Evolutionary conservation across 2,329 filamentous ascomycete species (phyloP).

Genomic region (Ophiocordyceps polyrhachis-furcata): DNA sequence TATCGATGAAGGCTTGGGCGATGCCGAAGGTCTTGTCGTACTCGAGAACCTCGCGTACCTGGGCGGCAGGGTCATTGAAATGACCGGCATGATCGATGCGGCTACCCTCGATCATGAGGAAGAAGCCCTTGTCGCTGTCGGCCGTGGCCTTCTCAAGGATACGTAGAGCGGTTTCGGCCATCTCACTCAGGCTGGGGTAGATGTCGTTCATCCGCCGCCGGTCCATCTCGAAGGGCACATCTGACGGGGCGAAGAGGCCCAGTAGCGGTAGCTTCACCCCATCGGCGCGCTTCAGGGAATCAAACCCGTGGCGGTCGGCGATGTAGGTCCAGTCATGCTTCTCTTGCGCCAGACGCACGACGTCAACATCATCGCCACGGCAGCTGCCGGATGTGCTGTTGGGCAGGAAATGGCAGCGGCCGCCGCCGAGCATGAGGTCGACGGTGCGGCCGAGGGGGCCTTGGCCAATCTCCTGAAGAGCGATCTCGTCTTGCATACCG

Average conservation of each 20-base stretch:
- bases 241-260: constrained; percentile 62
- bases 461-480: constrained; percentile 77
- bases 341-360: constrained; percentile 52
- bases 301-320: constrained; percentile 53
- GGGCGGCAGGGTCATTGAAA: constrained; percentile 64
- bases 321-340: constrained; percentile 68
- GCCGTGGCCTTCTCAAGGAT: constrained; percentile 66
- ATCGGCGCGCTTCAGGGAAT: constrained; percentile 48
- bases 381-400: constrained; percentile 71
- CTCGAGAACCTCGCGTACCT: constrained; percentile 83
- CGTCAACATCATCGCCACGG: constrained; percentile 57
- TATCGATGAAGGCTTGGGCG: constrained; percentile 69
- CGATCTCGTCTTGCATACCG: constrained; percentile 74
- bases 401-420: constrained; percentile 79
- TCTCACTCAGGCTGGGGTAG: constrained; percentile 83
- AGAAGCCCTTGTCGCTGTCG: constrained; percentile 81
- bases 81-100: constrained; percentile 92
- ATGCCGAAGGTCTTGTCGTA: constrained; percentile 75
- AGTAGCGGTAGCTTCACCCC: constrained; percentile 61
- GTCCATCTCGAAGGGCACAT: constrained; percentile 91
- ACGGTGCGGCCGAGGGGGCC: constrained; percentile 74
- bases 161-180: constrained; percentile 66
- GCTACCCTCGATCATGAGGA: constrained; percentile 95
- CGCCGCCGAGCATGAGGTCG: constrained; percentile 84
- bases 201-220: constrained; percentile 56